Base-by-base conservation (phyloP, 371 early-diverging fungal species). In the Sporodiniella umbellata region DNA sequence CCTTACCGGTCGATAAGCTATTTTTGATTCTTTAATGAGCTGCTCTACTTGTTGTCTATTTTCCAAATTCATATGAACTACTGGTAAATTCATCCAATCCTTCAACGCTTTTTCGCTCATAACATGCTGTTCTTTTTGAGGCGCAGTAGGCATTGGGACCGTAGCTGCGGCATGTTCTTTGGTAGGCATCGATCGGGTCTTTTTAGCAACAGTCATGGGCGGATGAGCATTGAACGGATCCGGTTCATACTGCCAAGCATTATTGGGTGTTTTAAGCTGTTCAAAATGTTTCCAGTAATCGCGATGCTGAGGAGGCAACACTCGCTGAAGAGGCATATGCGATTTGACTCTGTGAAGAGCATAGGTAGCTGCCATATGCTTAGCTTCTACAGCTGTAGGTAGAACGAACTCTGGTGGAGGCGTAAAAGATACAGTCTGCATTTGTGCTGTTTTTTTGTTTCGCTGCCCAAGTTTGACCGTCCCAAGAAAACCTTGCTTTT, bases 351-450 rank as follows among this genome's bases (percentile, higher is more conserved):
- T 79, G 58, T 89, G 89, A n/a, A 94, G 75, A 6, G 84, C 85
- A 72, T 82, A 93, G 0, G 94, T 94, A 0, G 91, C 90, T 0
- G 85, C 88, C 44, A 83, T 60, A 52, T 93, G 93, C 30, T 87
- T 80, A 3, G 92, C 94, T 53, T 90, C 88, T 6, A 77, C 54
- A 0, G 89, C 74, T 0, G 84, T 80, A 7, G 76, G 69, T 17
- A 45, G 43, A 26, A 66, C 65, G 8, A 45, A 62, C n/a, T 78
- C 45, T 49, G 58, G 25, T 56, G 83, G 57, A 45, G 68, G 62
- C 46, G 85, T 12, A 45, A 75, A 55, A 4, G 57, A 48, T 0
- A 85, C 66, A 0, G 71, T 69, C 25, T 79, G 78, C 58, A 80
- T 78, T 53, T 85, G 80, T 12, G 81, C 74, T 14, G 84, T 84